phyloP scores from a whole-genome alignment of 306 rosid genomes.

The Vigna hirtella region DNA sequence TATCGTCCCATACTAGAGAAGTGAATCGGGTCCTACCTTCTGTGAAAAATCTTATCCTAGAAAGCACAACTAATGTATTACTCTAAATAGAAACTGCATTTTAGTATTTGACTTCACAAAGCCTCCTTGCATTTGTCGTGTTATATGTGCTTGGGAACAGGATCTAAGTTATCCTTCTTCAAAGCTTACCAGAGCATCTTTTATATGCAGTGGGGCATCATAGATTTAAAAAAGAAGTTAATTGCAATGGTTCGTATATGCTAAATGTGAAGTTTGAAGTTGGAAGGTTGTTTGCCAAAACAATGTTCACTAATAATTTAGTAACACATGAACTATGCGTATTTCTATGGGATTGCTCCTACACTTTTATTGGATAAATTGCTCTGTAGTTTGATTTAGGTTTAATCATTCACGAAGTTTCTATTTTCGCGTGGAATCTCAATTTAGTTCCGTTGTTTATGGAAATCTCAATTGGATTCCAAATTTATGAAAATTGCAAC shows the following conservation, averaged over 20 bases:
- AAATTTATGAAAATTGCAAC: no score
- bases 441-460: no score
- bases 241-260: conserved; percentile 6
- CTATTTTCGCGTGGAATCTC: no score
- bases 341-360: conserved; percentile 16
- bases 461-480: no score
- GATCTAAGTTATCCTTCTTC: conserved; percentile 41
- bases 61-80: conserved; percentile 41
- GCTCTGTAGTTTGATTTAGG: background rate
- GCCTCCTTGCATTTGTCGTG: conserved; percentile 46
- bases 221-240: conserved; percentile 3
- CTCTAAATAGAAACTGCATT: conserved; percentile 44
- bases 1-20: conserved; percentile 71
- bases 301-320: conserved; percentile 1
- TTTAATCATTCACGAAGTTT: no score
- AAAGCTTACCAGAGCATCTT: conserved; percentile 20
- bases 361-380: background rate
- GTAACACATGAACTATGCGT: background rate
- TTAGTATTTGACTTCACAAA: conserved; percentile 45
- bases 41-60: conserved; percentile 45
- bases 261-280: conserved; percentile 24
- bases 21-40: conserved; percentile 41
- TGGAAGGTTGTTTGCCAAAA: conserved; percentile 35
- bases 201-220: conserved; percentile 29
- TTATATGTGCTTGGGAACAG: conserved; percentile 43